A percentile compares a stretch with the other conserved stretches of the same genome.
These are phyloP conservation scores for Geoglossum glabrum DNA, from an alignment of 495 filamentous ascomycete genomes.

Conservation along the genomic window DNA sequence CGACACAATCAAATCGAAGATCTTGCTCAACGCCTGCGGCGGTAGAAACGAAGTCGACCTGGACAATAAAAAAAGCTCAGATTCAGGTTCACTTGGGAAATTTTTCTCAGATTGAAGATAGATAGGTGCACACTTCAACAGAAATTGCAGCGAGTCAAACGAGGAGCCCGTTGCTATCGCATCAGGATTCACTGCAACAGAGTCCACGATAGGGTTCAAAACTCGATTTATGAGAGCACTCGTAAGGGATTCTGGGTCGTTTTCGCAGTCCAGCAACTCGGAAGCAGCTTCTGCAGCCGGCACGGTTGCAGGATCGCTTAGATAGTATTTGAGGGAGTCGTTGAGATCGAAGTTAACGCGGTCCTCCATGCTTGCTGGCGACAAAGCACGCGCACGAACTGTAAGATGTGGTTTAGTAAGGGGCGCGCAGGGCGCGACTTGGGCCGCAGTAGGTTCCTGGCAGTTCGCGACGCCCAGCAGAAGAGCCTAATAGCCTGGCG, in stretches of 20 bases:
- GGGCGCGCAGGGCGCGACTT: not conserved
- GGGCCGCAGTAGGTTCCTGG: not conserved
- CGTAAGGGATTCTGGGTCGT: slow-evolving; percentile 68
- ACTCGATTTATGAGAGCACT: slow-evolving; percentile 58
- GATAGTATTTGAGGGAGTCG: slow-evolving; percentile 82
- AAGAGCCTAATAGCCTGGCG: not conserved
- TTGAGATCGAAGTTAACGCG: slow-evolving; percentile 80
- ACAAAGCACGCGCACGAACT: not conserved
- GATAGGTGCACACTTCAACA: slow-evolving; percentile 81
- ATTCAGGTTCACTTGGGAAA: slow-evolving; percentile 25
- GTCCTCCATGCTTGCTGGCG: slow-evolving; percentile 39
- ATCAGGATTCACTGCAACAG: slow-evolving; percentile 78
- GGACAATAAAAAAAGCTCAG: slow-evolving; percentile 45
- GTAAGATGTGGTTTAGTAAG: too few relatives aligned
- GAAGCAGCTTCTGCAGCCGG: slow-evolving; percentile 74
- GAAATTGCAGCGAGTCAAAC: slow-evolving; percentile 85
- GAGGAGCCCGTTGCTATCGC: slow-evolving; percentile 53
- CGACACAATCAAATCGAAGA: slow-evolving; percentile 82
- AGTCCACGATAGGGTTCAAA: slow-evolving; percentile 83
- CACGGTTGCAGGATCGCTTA: slow-evolving; percentile 69
- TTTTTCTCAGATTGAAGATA: slow-evolving; percentile 28
- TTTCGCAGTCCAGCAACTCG: slow-evolving; percentile 75
- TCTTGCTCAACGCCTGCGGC: slow-evolving; percentile 64
- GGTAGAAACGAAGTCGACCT: slow-evolving; percentile 75
- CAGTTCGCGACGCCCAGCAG: not conserved